phyloP scores from a whole-genome alignment of 2,329 filamentous ascomycete genomes.

The Scortechinia acanthostroma region DNA sequence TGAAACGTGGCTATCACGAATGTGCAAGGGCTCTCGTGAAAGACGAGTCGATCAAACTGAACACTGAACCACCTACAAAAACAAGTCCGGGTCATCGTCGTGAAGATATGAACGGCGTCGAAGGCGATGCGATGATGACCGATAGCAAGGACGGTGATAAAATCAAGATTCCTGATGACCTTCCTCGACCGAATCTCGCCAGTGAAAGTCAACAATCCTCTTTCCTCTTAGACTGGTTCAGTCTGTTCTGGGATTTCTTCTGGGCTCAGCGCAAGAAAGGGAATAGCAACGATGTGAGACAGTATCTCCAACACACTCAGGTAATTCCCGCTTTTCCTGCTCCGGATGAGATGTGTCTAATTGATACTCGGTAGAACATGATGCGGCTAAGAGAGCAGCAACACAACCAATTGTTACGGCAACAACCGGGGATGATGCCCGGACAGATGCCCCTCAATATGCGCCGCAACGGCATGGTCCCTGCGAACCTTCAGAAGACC shows the following conservation, averaged over 20 bases:
- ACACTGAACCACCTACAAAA: constrained; percentile 60
- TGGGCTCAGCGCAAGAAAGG: constrained; percentile 62
- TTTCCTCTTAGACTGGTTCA: constrained; percentile 97
- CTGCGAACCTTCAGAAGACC: constrained; percentile 1
- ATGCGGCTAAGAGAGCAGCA: neutral
- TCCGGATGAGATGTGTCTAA: neutral
- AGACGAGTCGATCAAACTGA: constrained; percentile 22
- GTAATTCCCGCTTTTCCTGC: constrained; percentile 38
- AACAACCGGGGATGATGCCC: neutral
- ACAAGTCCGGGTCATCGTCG: constrained; percentile 37
- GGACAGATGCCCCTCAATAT: neutral
- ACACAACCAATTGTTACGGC: neutral
- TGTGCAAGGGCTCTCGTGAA: constrained; percentile 63
- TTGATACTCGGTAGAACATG: neutral
- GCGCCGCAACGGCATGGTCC: neutral
- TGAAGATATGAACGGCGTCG: constrained; percentile 49
- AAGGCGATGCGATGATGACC: constrained; percentile 74
- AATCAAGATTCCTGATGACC: constrained; percentile 68
- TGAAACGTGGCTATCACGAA: constrained; percentile 77
- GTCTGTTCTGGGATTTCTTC: constrained; percentile 94
- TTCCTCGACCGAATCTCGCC: constrained; percentile 69
- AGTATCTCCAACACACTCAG: constrained; percentile 78
- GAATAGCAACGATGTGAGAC: constrained; percentile 53
- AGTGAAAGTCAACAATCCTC: constrained; percentile 62
- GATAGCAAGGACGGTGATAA: constrained; percentile 74